phyloP scores from a whole-genome alignment of 768 basidiomycete genomes.

The Tylopilus sp. region DNA sequence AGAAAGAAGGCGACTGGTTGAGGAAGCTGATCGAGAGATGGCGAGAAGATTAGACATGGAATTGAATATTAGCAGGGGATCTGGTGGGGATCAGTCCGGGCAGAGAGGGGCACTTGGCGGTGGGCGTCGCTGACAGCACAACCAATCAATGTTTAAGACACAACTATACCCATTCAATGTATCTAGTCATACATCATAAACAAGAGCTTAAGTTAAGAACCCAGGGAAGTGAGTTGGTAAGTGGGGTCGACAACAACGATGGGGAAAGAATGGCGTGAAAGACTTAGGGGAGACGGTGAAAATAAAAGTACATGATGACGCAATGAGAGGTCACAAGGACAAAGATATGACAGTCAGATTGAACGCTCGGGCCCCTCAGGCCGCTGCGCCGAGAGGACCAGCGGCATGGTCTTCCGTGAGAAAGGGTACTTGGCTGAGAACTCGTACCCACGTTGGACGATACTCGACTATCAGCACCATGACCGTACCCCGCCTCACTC shows the following conservation, averaged over 20 bases:
- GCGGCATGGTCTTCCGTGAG: too few relatives aligned
- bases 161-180: background rate
- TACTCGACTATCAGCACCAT: background rate
- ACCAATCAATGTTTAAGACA: background rate
- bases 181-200: background rate
- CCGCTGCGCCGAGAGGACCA: background rate
- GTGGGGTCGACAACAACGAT: too few relatives aligned
- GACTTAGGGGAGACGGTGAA: too few relatives aligned
- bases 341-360: too few relatives aligned
- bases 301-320: too few relatives aligned
- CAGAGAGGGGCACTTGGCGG: constrained; percentile 1
- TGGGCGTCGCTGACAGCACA: background rate
- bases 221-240: too few relatives aligned
- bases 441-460: background rate
- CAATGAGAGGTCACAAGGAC: too few relatives aligned
- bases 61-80: constrained; percentile 23
- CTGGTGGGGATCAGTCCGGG: constrained; percentile 2
- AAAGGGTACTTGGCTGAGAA: background rate
- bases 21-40: constrained; percentile 36
- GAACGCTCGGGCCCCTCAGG: too few relatives aligned
- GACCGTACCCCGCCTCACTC: background rate
- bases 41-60: constrained; percentile 51
- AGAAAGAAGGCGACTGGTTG: constrained; percentile 21
- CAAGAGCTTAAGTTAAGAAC: background rate
- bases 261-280: too few relatives aligned